Evolutionary conservation across 352 stramenopile species (phyloP).

Genomic region (Globisporangium irregulare): DNA sequence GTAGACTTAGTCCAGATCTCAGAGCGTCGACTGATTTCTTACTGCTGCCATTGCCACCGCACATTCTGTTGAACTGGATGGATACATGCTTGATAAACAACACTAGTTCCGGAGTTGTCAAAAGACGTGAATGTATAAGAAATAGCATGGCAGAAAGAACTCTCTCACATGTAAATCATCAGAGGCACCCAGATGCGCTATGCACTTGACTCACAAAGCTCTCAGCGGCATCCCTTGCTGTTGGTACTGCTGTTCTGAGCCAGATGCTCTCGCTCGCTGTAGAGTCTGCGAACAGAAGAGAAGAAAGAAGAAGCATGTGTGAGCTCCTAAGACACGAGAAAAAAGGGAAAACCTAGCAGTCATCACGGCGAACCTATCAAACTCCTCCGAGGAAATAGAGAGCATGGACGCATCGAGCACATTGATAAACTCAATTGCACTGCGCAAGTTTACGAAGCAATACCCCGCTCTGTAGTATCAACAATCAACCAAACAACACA

Average conservation of each 20-base stretch:
- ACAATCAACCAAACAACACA: background rate
- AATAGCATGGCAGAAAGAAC: background rate
- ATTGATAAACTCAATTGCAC: constrained; percentile 88
- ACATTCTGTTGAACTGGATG: too few relatives aligned
- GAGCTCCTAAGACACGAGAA: too few relatives aligned
- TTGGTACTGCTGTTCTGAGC: constrained; percentile 15
- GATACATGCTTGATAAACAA: too few relatives aligned
- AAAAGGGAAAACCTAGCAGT: too few relatives aligned
- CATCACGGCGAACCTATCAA: constrained; percentile 45
- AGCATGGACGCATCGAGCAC: constrained; percentile 85
- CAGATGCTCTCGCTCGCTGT: constrained; percentile 35
- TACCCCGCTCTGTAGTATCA: constrained; percentile 68
- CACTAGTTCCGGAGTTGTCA: background rate
- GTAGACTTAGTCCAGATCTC: too few relatives aligned
- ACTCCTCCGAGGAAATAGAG: constrained; percentile 76
- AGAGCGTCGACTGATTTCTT: too few relatives aligned
- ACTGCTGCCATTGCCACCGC: too few relatives aligned
- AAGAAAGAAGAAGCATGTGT: background rate
- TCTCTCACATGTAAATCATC: background rate
- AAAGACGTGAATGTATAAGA: background rate
- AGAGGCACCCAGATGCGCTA: background rate
- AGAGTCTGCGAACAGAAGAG: constrained; percentile 22
- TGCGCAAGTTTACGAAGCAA: constrained; percentile 91
- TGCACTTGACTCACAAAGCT: background rate
- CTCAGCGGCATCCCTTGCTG: constrained; percentile 1